phyloP scores from a whole-genome alignment of 495 filamentous ascomycete genomes.

The Astrothelium subdiscretum region DNA sequence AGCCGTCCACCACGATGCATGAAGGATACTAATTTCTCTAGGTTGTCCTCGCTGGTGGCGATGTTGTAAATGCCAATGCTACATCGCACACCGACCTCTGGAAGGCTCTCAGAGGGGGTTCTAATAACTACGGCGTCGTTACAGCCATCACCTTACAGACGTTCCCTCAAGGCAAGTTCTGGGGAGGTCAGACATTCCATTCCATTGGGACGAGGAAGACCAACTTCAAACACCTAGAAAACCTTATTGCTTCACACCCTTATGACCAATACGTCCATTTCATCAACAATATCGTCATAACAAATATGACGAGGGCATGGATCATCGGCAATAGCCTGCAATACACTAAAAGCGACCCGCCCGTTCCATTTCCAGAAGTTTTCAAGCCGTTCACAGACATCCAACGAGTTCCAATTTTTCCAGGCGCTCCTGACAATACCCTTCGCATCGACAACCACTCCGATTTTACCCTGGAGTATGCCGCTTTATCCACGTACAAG shows the following conservation, averaged over 20 bases:
- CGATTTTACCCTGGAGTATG: slow-evolving; percentile 5
- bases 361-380: slow-evolving; percentile 2
- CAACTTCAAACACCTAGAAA: slow-evolving; percentile 2
- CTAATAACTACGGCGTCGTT: slow-evolving; percentile 32
- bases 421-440: slow-evolving; percentile 3
- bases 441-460: slow-evolving; percentile 6
- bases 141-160: slow-evolving; percentile 23
- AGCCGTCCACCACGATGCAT: neutral
- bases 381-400: neutral
- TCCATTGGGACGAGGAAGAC: neutral
- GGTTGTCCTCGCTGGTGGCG: slow-evolving; percentile 27
- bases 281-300: slow-evolving; percentile 5
- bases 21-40: neutral
- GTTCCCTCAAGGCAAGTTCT: slow-evolving; percentile 3
- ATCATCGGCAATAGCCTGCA: slow-evolving; percentile 6
- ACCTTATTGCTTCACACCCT: slow-evolving; percentile 1
- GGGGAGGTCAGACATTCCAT: slow-evolving; percentile 8
- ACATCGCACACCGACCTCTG: slow-evolving; percentile 22
- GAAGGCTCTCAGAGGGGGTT: slow-evolving; percentile 30
- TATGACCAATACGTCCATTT: slow-evolving; percentile 6
- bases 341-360: slow-evolving; percentile 7
- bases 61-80: slow-evolving; percentile 25
- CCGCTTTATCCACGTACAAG: slow-evolving; percentile 1
- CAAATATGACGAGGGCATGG: slow-evolving; percentile 4
- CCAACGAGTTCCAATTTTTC: neutral